These are phyloP conservation scores for Hippophae gyantsensis DNA, from an alignment of 306 rosid species.

Conservation along the genomic window DNA sequence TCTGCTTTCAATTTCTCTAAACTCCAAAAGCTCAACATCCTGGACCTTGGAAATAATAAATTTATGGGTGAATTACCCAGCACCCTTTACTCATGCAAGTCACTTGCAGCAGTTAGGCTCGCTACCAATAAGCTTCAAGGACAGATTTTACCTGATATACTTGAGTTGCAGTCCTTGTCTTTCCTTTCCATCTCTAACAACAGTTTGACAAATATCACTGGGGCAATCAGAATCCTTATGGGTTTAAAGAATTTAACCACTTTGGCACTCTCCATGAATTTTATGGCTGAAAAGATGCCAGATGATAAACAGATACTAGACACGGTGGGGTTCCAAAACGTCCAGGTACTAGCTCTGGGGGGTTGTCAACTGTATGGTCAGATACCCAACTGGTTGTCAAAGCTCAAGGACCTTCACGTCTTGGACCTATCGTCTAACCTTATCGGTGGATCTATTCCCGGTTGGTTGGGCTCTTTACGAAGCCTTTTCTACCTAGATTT, in stretches of 20 bases:
- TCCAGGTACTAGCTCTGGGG: slow-evolving; percentile 71
- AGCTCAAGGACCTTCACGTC: slow-evolving; percentile 52
- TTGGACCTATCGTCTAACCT: slow-evolving; percentile 66
- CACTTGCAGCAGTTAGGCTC: slow-evolving; percentile 64
- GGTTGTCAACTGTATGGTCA: slow-evolving; percentile 59
- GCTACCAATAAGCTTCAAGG: slow-evolving; percentile 59
- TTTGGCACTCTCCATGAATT: slow-evolving; percentile 49
- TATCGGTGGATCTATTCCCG: slow-evolving; percentile 56
- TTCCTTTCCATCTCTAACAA: slow-evolving; percentile 70
- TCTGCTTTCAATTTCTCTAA: slow-evolving; percentile 57
- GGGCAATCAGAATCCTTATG: slow-evolving; percentile 51
- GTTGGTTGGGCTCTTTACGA: slow-evolving; percentile 56
- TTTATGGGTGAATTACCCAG: slow-evolving; percentile 62
- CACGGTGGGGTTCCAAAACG: slow-evolving; percentile 45
- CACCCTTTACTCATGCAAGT: slow-evolving; percentile 67
- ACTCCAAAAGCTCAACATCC: slow-evolving; percentile 38
- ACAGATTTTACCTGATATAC: slow-evolving; percentile 50
- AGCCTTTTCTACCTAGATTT: slow-evolving; percentile 76
- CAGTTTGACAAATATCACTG: slow-evolving; percentile 41
- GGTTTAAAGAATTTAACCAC: slow-evolving; percentile 62
- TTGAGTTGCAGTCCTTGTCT: slow-evolving; percentile 45
- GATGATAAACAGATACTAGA: slow-evolving; percentile 35
- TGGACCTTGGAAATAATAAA: slow-evolving; percentile 73
- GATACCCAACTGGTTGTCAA: slow-evolving; percentile 67
- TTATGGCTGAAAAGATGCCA: slow-evolving; percentile 45